Evolutionary conservation across 305 asterid genomes (phyloP).

Genomic region (Petunia hybrid): DNA sequence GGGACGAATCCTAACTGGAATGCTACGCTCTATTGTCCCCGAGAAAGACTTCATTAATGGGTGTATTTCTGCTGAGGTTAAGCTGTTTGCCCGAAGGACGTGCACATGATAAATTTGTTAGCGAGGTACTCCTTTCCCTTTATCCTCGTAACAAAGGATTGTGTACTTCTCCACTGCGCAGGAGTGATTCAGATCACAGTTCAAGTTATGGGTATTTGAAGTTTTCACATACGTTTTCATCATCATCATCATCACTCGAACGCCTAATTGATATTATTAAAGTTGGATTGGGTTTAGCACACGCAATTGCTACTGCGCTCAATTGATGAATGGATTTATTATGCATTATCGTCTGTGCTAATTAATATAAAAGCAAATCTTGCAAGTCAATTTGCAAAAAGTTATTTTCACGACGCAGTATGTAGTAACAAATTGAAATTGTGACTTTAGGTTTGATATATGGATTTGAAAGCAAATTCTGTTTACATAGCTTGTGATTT

Average conservation of each 20-base stretch:
- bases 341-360: too few relatives aligned
- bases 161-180: not conserved
- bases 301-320: not conserved
- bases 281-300: not conserved
- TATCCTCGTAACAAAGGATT: not conserved
- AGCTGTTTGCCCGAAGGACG: constrained; percentile 20
- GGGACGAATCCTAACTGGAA: constrained; percentile 44
- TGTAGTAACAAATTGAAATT: too few relatives aligned
- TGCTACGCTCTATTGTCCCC: not conserved
- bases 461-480: too few relatives aligned
- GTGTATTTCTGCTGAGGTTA: not conserved
- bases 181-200: not conserved
- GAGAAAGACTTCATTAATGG: not conserved
- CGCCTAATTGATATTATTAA: not conserved
- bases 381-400: too few relatives aligned
- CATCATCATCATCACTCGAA: not conserved
- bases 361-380: too few relatives aligned
- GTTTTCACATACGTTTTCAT: not conserved
- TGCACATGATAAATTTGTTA: not conserved
- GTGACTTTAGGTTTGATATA: too few relatives aligned
- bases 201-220: not conserved
- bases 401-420: too few relatives aligned
- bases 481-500: too few relatives aligned
- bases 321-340: not conserved
- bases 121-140: not conserved